phyloP scores from a whole-genome alignment of 2,329 filamentous ascomycete genomes.

The Davidsoniella eucalypti region DNA sequence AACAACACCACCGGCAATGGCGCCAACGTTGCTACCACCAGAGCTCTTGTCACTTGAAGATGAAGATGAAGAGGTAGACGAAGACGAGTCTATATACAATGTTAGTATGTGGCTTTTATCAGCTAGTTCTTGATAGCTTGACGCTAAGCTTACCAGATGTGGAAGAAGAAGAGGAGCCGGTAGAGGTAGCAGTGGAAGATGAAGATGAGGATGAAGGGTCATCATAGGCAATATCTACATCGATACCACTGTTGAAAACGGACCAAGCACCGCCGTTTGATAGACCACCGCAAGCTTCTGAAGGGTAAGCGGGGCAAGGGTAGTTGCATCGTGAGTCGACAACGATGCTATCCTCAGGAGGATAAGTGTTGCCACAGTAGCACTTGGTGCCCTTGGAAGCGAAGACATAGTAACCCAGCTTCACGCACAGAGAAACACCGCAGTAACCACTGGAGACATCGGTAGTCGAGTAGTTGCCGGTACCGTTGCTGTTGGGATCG shows the following conservation, averaged over 20 bases:
- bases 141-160: constrained; percentile 5
- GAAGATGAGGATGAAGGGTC: constrained; percentile 16
- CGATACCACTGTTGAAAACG: constrained; percentile 34
- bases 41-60: constrained; percentile 21
- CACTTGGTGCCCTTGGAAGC: constrained; percentile 48
- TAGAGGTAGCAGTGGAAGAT: constrained; percentile 13
- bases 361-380: constrained; percentile 56
- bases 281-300: constrained; percentile 41
- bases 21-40: constrained; percentile 46
- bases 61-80: constrained; percentile 17
- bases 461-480: constrained; percentile 13
- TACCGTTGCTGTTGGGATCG: constrained; percentile 9
- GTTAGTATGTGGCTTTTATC: neutral
- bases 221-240: constrained; percentile 23
- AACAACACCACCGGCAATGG: constrained; percentile 76
- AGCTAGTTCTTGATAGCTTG: neutral
- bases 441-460: constrained; percentile 27
- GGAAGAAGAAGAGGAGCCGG: constrained; percentile 17
- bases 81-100: neutral
- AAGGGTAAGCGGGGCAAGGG: constrained; percentile 45
- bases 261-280: constrained; percentile 21
- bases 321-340: constrained; percentile 45
- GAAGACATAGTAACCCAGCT: constrained; percentile 37
- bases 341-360: constrained; percentile 36
- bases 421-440: constrained; percentile 22